Conservation (phyloP, 2,329 filamentous ascomycete species). For the Colletotrichum neosansevieriae region DNA sequence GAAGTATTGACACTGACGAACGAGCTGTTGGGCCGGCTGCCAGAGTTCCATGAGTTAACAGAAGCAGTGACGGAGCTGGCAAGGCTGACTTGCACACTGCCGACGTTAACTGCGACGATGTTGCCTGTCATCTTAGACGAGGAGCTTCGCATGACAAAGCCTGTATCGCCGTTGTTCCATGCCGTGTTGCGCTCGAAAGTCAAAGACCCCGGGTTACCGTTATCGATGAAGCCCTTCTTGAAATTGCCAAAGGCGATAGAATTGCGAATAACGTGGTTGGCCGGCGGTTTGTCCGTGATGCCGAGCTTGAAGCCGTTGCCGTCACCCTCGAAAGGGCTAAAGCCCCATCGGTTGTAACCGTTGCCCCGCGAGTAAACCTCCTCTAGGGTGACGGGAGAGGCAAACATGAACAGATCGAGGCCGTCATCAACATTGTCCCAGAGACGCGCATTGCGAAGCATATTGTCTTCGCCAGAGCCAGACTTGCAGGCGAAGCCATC, state of each 20-base stretch:
- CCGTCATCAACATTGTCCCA: constrained; percentile 64
- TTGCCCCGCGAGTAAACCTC: constrained; percentile 60
- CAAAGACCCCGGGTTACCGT: constrained; percentile 56
- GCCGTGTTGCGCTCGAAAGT: constrained; percentile 57
- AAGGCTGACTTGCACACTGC: constrained; percentile 43
- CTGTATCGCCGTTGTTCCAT: constrained; percentile 58
- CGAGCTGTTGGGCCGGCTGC: constrained; percentile 53
- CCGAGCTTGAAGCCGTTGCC: constrained; percentile 62
- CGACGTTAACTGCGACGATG: constrained; percentile 53
- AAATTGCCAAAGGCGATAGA: constrained; percentile 57
- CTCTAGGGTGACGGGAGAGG: constrained; percentile 54
- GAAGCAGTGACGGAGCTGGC: constrained; percentile 44
- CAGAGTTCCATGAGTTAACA: constrained; percentile 56
- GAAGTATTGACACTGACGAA: constrained; percentile 53
- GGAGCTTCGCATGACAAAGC: constrained; percentile 54
- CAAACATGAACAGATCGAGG: constrained; percentile 57
- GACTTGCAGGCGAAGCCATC: constrained; percentile 61
- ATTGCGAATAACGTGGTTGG: constrained; percentile 57
- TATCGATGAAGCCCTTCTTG: constrained; percentile 60
- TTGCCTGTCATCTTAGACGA: constrained; percentile 52
- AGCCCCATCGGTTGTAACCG: constrained; percentile 57
- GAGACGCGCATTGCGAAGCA: constrained; percentile 56
- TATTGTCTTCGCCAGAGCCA: constrained; percentile 58
- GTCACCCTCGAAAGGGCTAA: constrained; percentile 57
- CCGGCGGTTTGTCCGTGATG: constrained; percentile 52